A percentile compares a stretch with the other conserved stretches of the same genome.
Conservation (phyloP, 768 basidiomycete genomes). For the Hericium alpestre region DNA sequence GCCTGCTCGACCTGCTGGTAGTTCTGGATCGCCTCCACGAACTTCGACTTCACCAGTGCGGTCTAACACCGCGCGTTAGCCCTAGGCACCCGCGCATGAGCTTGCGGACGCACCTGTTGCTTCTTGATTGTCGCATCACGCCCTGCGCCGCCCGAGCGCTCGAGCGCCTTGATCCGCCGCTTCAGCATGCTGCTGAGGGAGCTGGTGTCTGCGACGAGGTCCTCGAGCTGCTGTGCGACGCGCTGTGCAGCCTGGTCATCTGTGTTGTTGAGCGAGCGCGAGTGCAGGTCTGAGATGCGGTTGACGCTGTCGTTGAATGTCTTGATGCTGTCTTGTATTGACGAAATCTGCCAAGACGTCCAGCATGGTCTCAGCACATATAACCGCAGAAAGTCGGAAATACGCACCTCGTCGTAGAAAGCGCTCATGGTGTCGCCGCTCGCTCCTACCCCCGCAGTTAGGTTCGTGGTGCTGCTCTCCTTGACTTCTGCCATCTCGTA, state of each 20-base stretch:
- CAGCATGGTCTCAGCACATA: not conserved
- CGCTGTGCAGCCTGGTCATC: slow-evolving; percentile 35
- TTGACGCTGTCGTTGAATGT: slow-evolving; percentile 36
- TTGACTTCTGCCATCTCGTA: slow-evolving; percentile 69
- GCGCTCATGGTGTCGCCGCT: slow-evolving; percentile 48
- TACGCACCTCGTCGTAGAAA: slow-evolving; percentile 65
- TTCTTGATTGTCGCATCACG: slow-evolving; percentile 38
- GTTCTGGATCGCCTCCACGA: slow-evolving; percentile 65
- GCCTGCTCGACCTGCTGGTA: slow-evolving; percentile 72
- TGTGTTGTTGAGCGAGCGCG: slow-evolving; percentile 38
- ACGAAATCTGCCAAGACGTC: slow-evolving; percentile 27
- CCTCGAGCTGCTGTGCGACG: slow-evolving; percentile 39
- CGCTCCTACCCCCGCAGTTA: slow-evolving; percentile 15
- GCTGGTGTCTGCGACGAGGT: slow-evolving; percentile 49
- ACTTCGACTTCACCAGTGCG: slow-evolving; percentile 52
- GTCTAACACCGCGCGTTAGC: slow-evolving; percentile 28
- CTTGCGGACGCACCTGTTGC: slow-evolving; percentile 27
- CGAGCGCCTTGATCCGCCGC: slow-evolving; percentile 47
- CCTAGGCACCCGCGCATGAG: not conserved
- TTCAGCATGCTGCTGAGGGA: slow-evolving; percentile 47
- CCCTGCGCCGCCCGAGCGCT: slow-evolving; percentile 28
- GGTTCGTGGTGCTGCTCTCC: slow-evolving; percentile 40
- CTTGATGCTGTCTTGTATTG: slow-evolving; percentile 36
- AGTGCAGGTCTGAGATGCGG: slow-evolving; percentile 38
- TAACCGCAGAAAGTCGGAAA: not conserved